Conservation (phyloP, 495 filamentous ascomycete species). For the Aspergillus hancockii region DNA sequence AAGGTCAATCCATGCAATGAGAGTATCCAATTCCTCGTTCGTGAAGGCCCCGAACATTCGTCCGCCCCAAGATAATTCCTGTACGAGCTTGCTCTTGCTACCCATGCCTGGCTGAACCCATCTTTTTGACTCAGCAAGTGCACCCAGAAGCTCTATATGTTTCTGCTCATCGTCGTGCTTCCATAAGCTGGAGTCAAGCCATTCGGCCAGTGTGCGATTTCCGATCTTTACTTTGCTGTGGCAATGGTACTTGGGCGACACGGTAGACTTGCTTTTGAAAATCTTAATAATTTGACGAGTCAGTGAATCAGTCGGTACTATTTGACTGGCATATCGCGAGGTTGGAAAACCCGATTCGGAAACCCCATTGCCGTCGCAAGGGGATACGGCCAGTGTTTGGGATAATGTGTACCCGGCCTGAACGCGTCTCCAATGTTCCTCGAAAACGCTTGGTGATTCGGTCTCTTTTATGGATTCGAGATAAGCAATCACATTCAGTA, state of each 20-base stretch:
- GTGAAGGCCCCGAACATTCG: conserved; percentile 54
- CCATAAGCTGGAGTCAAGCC: conserved; percentile 34
- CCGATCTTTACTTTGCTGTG: conserved; percentile 34
- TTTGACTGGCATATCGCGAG: no score
- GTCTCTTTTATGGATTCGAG: conserved; percentile 30
- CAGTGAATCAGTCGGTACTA: conserved; percentile 6
- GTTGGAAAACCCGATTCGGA: neutral
- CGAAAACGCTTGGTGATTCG: conserved; percentile 23
- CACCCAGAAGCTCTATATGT: conserved; percentile 24
- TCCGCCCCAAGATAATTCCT: conserved; percentile 44
- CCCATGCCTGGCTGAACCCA: conserved; percentile 43
- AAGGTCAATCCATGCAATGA: conserved; percentile 41
- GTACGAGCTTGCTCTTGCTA: conserved; percentile 35
- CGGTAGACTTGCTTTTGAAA: conserved; percentile 31
- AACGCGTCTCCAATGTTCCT: conserved; percentile 45
- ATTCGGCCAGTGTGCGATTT: conserved; percentile 30
- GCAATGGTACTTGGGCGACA: conserved; percentile 37
- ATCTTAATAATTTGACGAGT: conserved; percentile 23
- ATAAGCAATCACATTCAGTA: conserved; percentile 37
- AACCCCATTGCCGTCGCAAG: conserved; percentile 3
- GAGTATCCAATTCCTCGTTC: conserved; percentile 33
- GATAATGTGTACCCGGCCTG: conserved; percentile 49
- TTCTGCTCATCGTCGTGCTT: conserved; percentile 26
- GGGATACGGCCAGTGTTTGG: conserved; percentile 16
- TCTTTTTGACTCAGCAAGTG: conserved; percentile 24